A percentile compares a stretch with the other conserved stretches of the same genome.
Conservation (phyloP, 495 filamentous ascomycete genomes). For the Tetracladium setigerum region DNA sequence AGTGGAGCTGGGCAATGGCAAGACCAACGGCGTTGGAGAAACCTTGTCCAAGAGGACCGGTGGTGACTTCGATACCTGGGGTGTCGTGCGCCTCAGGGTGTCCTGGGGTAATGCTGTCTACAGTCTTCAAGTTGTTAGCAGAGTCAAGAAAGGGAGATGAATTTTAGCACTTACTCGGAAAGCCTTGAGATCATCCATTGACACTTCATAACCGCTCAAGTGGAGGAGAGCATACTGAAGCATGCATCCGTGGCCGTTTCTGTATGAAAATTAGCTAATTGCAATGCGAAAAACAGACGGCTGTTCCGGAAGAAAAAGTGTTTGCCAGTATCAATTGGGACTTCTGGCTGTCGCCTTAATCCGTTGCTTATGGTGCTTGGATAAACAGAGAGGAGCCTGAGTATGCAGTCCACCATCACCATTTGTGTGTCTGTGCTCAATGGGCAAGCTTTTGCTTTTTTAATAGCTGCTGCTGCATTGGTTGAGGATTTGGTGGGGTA, state of each 20-base stretch:
- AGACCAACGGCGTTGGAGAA: slow-evolving; percentile 94
- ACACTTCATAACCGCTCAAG: slow-evolving; percentile 82
- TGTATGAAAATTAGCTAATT: slow-evolving; percentile 26
- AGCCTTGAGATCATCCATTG: slow-evolving; percentile 83
- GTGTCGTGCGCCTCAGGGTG: slow-evolving; percentile 97
- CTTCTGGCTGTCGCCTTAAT: not conserved
- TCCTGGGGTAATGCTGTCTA: slow-evolving; percentile 93
- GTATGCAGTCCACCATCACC: no score
- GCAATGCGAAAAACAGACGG: not conserved
- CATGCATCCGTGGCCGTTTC: slow-evolving; percentile 98
- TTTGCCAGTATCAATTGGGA: no score
- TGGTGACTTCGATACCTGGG: slow-evolving; percentile 94
- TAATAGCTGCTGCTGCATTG: no score
- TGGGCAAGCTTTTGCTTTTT: no score
- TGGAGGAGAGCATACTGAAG: slow-evolving; percentile 98
- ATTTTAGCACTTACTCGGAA: slow-evolving; percentile 70
- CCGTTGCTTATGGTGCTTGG: not conserved
- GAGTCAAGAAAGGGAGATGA: not conserved
- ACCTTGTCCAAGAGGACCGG: slow-evolving; percentile 92
- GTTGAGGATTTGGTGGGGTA: no score
- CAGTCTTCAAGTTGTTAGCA: slow-evolving; percentile 6
- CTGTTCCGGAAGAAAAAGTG: not conserved
- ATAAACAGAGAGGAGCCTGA: not conserved
- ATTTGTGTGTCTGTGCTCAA: no score
- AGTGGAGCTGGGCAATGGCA: slow-evolving; percentile 89